Percentiles rank a stretch among this genome's conserved stretches.
phyloP scores from a whole-genome alignment of 257 asterid genomes.

The Nicotiana knightiana region DNA sequence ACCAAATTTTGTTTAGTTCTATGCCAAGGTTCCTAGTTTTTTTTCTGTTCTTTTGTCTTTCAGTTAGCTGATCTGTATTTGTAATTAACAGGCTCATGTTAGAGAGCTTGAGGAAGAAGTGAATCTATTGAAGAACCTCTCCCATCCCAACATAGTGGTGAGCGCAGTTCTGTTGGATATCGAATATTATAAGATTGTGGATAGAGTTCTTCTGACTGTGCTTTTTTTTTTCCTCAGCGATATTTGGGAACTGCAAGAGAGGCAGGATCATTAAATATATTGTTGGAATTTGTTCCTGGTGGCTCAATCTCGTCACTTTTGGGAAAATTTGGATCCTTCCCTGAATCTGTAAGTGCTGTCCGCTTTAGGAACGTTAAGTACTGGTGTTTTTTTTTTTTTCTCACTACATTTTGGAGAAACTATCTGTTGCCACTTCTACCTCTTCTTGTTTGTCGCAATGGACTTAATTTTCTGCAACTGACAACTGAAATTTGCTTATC shows the following conservation, averaged over 20 bases:
- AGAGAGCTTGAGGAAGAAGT: constrained; percentile 98
- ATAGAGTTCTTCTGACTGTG: constrained; percentile 2
- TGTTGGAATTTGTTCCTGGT: constrained; percentile 95
- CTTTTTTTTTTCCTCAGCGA: constrained; percentile 47
- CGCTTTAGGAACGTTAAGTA: neutral
- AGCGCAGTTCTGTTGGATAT: constrained; percentile 21
- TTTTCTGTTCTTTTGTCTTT: no score
- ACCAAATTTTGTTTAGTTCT: neutral
- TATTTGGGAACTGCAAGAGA: constrained; percentile 97
- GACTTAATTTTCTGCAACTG: constrained; percentile 6
- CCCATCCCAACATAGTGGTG: constrained; percentile 96
- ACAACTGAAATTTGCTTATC: constrained; percentile 3
- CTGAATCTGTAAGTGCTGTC: constrained; percentile 77
- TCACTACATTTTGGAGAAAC: neutral
- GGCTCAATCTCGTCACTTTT: constrained; percentile 95
- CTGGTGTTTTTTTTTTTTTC: neutral
- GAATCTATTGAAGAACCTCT: constrained; percentile 83
- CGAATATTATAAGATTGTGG: neutral
- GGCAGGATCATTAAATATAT: constrained; percentile 75
- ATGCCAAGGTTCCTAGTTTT: neutral
- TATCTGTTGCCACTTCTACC: neutral
- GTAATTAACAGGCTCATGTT: constrained; percentile 60
- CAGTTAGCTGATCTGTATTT: constrained; percentile 13
- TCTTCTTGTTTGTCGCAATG: neutral
- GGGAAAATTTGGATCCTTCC: constrained; percentile 96